Evolutionary conservation across 768 basidiomycete genomes (phyloP).

Genomic region (Guyanaporus albipodus): DNA sequence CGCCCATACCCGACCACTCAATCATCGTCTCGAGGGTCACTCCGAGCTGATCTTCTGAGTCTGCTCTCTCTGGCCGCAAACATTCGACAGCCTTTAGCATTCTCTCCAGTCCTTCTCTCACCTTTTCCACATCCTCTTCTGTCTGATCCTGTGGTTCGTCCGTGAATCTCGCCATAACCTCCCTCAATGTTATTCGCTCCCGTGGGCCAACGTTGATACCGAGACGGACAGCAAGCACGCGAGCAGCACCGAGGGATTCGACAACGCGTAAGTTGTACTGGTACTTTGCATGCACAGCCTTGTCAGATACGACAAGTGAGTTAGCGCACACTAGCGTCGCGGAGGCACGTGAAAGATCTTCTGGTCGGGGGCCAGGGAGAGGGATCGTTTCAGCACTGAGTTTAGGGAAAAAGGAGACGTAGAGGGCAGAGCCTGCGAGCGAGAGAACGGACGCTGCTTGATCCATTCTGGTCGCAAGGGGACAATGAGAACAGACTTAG

Average conservation of each 20-base stretch:
- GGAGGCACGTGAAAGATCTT: conserved; percentile 21
- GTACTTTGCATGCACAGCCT: conserved; percentile 68
- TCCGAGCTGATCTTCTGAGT: conserved; percentile 47
- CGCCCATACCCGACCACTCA: conserved; percentile 52
- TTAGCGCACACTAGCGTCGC: conserved; percentile 29
- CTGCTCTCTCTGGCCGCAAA: conserved; percentile 42
- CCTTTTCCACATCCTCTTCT: conserved; percentile 39
- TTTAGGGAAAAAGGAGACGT: conserved; percentile 77
- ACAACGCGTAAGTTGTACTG: conserved; percentile 90
- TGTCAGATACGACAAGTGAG: conserved; percentile 78
- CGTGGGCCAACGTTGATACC: conserved; percentile 38
- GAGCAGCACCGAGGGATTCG: conserved; percentile 80
- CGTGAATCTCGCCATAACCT: conserved; percentile 58
- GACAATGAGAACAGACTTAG: conserved; percentile 6
- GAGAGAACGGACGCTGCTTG: conserved; percentile 87
- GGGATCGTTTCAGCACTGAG: conserved; percentile 64
- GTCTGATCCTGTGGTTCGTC: conserved; percentile 40
- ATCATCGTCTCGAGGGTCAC: conserved; percentile 77
- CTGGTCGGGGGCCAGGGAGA: conserved; percentile 43
- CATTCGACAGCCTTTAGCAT: conserved; percentile 48
- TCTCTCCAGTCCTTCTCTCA: conserved; percentile 46
- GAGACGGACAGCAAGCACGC: conserved; percentile 62
- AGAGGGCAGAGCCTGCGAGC: conserved; percentile 63
- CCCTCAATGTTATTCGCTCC: conserved; percentile 57
- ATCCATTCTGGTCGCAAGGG: conserved; percentile 61